These are phyloP conservation scores for Tulasnella sp. DNA, from an alignment of 768 basidiomycete genomes.

Conservation along the genomic window DNA sequence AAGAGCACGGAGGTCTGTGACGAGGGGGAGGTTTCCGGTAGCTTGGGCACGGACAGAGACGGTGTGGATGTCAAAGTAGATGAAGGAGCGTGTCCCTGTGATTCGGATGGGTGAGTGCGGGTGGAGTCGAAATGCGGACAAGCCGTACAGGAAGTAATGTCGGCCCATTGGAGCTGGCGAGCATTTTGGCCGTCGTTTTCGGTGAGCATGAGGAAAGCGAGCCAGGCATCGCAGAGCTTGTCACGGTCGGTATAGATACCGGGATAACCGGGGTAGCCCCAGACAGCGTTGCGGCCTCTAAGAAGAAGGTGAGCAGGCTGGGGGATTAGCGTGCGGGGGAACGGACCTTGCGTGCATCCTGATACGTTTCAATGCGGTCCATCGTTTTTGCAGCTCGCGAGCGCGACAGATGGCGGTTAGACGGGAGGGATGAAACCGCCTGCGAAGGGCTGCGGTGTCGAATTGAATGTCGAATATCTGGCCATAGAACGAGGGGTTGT, in stretches of 20 bases:
- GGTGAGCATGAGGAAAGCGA: constrained; percentile 15
- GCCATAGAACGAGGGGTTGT: constrained; percentile 13
- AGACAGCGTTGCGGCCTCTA: not conserved
- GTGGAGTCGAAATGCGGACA: not conserved
- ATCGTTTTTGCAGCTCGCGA: constrained; percentile 6
- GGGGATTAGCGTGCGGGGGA: not conserved
- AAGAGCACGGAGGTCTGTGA: not conserved
- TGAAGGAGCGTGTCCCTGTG: constrained; percentile 7
- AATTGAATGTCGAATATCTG: constrained; percentile 15
- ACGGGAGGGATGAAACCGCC: constrained; percentile 5
- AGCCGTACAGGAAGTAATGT: constrained; percentile 2
- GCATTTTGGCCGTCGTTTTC: constrained; percentile 16
- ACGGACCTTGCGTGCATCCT: not conserved
- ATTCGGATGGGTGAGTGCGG: not conserved
- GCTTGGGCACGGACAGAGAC: not conserved
- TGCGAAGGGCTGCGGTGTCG: constrained; percentile 6
- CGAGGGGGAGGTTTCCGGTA: not conserved
- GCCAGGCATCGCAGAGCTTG: constrained; percentile 16
- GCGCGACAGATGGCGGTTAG: constrained; percentile 14
- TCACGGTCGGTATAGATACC: constrained; percentile 8
- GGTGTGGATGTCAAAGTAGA: constrained; percentile 3
- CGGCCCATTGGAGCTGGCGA: constrained; percentile 6
- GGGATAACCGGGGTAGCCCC: constrained; percentile 1
- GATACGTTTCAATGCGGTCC: not conserved
- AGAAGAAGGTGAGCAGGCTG: not conserved